Evolutionary conservation across 768 basidiomycete species (phyloP).

Genomic region (Naganishia onofrii): DNA sequence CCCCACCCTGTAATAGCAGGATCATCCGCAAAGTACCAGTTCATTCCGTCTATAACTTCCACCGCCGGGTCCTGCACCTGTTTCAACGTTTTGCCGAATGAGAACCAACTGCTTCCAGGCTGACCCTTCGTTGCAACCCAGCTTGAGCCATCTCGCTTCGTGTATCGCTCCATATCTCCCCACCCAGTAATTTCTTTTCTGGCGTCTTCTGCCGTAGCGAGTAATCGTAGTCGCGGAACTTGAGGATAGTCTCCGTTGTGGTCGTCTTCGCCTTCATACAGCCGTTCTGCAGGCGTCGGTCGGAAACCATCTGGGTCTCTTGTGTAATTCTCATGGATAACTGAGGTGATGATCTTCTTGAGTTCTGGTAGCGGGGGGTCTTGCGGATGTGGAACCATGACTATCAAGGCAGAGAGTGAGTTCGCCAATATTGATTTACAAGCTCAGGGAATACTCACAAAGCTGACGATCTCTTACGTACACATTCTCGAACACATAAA

Average conservation of each 20-base stretch:
- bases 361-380: constrained; percentile 22
- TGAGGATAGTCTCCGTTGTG: constrained; percentile 26
- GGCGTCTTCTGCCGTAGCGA: constrained; percentile 20
- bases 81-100: neutral
- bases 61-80: neutral
- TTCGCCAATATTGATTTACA: neutral
- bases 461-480: constrained; percentile 28
- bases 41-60: constrained; percentile 9
- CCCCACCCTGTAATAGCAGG: constrained; percentile 28
- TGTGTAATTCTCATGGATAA: constrained; percentile 10
- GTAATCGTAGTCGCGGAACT: constrained; percentile 22
- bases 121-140: neutral
- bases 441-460: constrained; percentile 10
- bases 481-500: constrained; percentile 31
- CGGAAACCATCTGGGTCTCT: neutral
- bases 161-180: constrained; percentile 2
- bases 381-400: constrained; percentile 18
- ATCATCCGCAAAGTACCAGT: constrained; percentile 31
- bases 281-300: neutral
- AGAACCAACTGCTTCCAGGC: neutral
- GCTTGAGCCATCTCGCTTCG: constrained; percentile 7
- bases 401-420: neutral
- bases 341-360: constrained; percentile 26
- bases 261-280: constrained; percentile 12
- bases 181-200: neutral